Conservation (phyloP, 495 filamentous ascomycete species). For the Hyaloscypha finlandica region DNA sequence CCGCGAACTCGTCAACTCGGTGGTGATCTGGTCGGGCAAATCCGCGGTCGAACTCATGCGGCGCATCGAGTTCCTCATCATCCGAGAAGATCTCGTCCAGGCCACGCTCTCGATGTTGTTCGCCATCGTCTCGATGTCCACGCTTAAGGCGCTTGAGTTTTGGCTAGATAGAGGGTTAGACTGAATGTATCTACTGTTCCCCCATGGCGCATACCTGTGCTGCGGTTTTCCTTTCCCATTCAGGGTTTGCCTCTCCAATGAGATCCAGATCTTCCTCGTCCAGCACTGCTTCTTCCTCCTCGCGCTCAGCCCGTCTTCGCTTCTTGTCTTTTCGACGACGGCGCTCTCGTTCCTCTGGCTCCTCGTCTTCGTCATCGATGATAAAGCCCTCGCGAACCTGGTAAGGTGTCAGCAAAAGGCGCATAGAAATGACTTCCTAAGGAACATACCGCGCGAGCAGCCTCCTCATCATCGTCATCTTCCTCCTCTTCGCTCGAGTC, state of each 20-base stretch:
- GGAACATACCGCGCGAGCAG: constrained; percentile 28
- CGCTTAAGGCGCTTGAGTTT: constrained; percentile 96
- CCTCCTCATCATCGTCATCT: constrained; percentile 88
- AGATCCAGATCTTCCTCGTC: constrained; percentile 97
- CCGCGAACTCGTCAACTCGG: constrained; percentile 85
- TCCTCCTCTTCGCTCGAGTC: constrained; percentile 97
- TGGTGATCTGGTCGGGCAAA: constrained; percentile 48
- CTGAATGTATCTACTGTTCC: constrained; percentile 29
- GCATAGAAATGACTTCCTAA: neutral
- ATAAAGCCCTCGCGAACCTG: constrained; percentile 95
- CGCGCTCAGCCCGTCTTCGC: constrained; percentile 67
- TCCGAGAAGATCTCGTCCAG: constrained; percentile 93
- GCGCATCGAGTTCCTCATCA: constrained; percentile 74
- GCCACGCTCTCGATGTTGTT: constrained; percentile 62
- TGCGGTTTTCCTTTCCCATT: constrained; percentile 62
- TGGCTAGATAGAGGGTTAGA: constrained; percentile 48
- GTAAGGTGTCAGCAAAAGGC: constrained; percentile 2
- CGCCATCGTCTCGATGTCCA: constrained; percentile 75
- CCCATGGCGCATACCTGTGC: constrained; percentile 57
- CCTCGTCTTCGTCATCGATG: constrained; percentile 80
- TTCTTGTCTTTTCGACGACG: constrained; percentile 65
- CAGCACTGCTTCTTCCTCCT: constrained; percentile 84
- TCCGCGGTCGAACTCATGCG: constrained; percentile 49
- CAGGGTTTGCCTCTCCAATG: constrained; percentile 76
- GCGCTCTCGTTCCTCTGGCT: constrained; percentile 61